Evolutionary conservation across 208 protist genomes (phyloP), one percentile per base, ranked within the genome.

Genomic region (Leishmania tropica): DNA sequence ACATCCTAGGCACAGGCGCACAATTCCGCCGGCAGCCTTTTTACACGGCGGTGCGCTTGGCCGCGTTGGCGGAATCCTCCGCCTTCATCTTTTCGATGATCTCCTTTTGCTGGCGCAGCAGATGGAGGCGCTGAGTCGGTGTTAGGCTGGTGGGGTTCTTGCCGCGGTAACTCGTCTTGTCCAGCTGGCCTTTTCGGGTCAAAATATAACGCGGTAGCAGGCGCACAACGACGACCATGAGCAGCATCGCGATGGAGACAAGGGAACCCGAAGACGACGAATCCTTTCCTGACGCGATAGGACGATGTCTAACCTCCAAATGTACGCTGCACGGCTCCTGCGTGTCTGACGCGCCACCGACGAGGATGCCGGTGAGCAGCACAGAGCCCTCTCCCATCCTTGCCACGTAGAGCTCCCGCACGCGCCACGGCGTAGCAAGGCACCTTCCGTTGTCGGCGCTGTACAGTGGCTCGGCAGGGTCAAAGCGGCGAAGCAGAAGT

Each of bases 51-150:
- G 72, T 67, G 21, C 68, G 48, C 15, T 72, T 70, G 45, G 48
- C 35, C 24, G 47, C 56, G 54, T 82, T 80, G 0, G 64, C 84
- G 3, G 40, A 54, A 75, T 94, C 90, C 68, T 94, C 83, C 58
- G 86, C 81, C 70, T 93, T 95, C 93, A 96, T 96, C 68, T 85
- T 67, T 40, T 76, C 78, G 75, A 96, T 93, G 65, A 95, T 91
- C 17, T 90, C 85, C 4, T 73, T 83, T 85, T 94, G 89, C 65
- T 87, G 79, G 35, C 72, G 76, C 31, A 93, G 73, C 42, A 96
- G 79, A 48, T 94, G 83, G 17, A 75, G 79, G 17, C 87, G 70
- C 37, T 75, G 80, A 28, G 56, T 74, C 35, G 83, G 31, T 17
- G 89, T 85, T 28, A 93, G 78, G 68, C 77, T 79, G 1, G 31